These are phyloP conservation scores for Cyclotella kingstonii DNA, from an alignment of 108 stramenopile genomes.

Conservation along the genomic window DNA sequence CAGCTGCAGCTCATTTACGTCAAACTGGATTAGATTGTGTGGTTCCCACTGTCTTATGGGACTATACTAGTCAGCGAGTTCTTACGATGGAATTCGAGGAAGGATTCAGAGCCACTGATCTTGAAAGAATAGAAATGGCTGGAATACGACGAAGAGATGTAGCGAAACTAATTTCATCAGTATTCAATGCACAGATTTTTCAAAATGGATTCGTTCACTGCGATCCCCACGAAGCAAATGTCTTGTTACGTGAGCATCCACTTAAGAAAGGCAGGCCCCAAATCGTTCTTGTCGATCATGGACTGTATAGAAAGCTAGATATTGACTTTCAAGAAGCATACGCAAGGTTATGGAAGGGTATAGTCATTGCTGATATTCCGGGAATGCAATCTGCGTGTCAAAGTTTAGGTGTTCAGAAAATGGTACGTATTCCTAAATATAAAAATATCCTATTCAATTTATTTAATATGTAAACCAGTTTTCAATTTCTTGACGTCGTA, in stretches of 20 bases:
- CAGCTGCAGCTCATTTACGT: slow-evolving; percentile 50
- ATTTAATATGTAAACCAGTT: no score
- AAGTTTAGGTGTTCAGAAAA: slow-evolving; percentile 74
- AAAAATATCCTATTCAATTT: no score
- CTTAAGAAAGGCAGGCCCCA: slow-evolving; percentile 63
- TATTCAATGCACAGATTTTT: slow-evolving; percentile 83
- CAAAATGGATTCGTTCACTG: slow-evolving; percentile 78
- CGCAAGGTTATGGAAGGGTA: slow-evolving; percentile 79
- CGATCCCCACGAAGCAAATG: slow-evolving; percentile 94
- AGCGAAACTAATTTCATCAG: slow-evolving; percentile 70
- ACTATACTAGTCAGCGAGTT: slow-evolving; percentile 65
- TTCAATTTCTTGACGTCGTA: not conserved
- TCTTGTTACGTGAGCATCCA: slow-evolving; percentile 73
- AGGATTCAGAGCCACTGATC: slow-evolving; percentile 84
- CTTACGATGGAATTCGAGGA: slow-evolving; percentile 95
- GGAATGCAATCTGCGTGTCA: slow-evolving; percentile 76
- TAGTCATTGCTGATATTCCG: slow-evolving; percentile 79
- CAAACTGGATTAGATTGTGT: slow-evolving; percentile 61
- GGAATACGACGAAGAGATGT: slow-evolving; percentile 64
- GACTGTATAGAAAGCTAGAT: slow-evolving; percentile 79
- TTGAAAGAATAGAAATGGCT: slow-evolving; percentile 56
- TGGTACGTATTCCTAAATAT: slow-evolving; percentile 50
- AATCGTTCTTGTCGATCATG: slow-evolving; percentile 93
- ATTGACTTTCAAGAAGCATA: slow-evolving; percentile 77
- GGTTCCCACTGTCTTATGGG: slow-evolving; percentile 75